Evolutionary conservation across 2,329 filamentous ascomycete genomes (phyloP), one percentile per base, ranked within the genome.

Genomic region (Macrophomina tecta): DNA sequence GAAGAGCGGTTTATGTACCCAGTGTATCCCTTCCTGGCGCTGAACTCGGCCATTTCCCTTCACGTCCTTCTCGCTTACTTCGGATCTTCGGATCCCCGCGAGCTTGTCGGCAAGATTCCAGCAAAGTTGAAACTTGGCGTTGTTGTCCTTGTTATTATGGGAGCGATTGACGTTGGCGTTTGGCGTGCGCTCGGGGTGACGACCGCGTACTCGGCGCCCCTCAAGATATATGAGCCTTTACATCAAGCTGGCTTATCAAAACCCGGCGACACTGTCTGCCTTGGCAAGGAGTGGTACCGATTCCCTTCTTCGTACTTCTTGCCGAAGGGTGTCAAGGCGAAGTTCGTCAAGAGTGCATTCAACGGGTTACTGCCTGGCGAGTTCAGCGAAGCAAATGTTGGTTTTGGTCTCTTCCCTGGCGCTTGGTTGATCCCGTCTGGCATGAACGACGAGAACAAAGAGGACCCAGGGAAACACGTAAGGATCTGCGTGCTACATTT

Each of bases 1-100:
- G 95, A 99, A 77, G 95, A 99, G 80, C 86, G 95, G 6, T 99
- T 99, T 82, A 98, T 99, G 94, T 99, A 97, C 74, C 95, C 95
- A 0, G 91, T 89, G 2, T 99, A 99, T 74, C 95, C 95, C 0
- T 93, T 94, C 69, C 84, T 99, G 45, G 91, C 91, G 0, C 84
- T 99, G 42, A 97, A 97, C 73, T 94, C 94, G 2, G 91, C 94
- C 8, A 86, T 97, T 64, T 87, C 92, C 4, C 82, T 96, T 42
- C 93, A 98, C 77, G 90, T 96, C 67, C 74, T 96, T 1, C 84
- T 98, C 16, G 84, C 89, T 12, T 89, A 90, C 45, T 80, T 97
- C 56, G 93, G 94, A 18, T 89, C 88, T 28, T 85, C 86, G 1
- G 85, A 92, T 68, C 88, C 90, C 0, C 88, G 85, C 71, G 86